Percentiles rank a stretch among this genome's conserved stretches.
Evolutionary conservation across 495 filamentous ascomycete genomes (phyloP).

Genomic region (Astrothelium macrocarpum): DNA sequence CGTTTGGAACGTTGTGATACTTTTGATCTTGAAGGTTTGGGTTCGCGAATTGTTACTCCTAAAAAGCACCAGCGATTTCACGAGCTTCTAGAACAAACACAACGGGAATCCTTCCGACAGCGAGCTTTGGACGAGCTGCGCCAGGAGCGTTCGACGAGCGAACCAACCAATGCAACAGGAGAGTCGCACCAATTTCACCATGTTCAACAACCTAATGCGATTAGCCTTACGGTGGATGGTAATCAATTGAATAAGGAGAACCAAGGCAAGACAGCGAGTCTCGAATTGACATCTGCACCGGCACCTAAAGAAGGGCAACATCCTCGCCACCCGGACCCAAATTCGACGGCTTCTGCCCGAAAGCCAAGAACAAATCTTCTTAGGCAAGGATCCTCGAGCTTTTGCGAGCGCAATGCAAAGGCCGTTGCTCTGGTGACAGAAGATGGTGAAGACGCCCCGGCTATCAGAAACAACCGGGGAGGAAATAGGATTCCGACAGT

Average conservation of each 20-base stretch:
- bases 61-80: conserved; percentile 13
- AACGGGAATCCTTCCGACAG: conserved; percentile 5
- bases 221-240: not conserved
- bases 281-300: not conserved
- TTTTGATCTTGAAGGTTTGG: conserved; percentile 31
- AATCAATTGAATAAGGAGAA: not conserved
- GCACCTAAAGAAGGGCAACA: not conserved
- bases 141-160: conserved; percentile 18
- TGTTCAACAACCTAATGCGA: not conserved
- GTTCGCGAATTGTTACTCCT: conserved; percentile 16
- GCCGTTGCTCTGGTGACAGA: conserved; percentile 1
- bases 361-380: not conserved
- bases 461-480: not conserved
- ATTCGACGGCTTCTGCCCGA: not conserved
- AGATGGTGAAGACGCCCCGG: not conserved
- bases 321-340: conserved; percentile 12
- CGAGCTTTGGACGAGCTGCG: conserved; percentile 7
- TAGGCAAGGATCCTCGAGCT: conserved; percentile 5
- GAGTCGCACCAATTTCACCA: not conserved
- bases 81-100: conserved; percentile 6
- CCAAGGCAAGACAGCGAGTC: not conserved
- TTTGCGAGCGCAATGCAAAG: not conserved
- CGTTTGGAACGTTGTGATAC: conserved; percentile 24
- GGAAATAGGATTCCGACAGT: not conserved
- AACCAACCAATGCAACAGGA: conserved; percentile 6